phyloP scores from a whole-genome alignment of 768 basidiomycete species.

The Hygrophorus pudorinus region DNA sequence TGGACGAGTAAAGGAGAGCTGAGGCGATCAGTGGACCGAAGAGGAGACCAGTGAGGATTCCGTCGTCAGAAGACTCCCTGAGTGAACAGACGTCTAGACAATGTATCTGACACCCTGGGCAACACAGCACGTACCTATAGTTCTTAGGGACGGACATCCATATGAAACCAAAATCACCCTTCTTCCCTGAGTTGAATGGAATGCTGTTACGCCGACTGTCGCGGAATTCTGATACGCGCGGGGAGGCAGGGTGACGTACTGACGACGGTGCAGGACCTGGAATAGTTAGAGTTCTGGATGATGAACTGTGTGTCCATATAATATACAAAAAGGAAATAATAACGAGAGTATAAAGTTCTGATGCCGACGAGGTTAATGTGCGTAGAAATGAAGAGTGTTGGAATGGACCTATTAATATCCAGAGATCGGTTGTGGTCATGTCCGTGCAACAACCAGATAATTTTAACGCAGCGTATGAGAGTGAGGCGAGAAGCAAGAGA shows the following conservation, averaged over 20 bases:
- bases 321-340: constrained; percentile 49
- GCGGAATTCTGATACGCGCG: constrained; percentile 35
- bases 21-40: constrained; percentile 74
- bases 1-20: constrained; percentile 50
- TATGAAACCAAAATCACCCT: constrained; percentile 56
- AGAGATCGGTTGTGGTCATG: constrained; percentile 22
- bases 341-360: constrained; percentile 53
- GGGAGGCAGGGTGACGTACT: constrained; percentile 21
- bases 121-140: constrained; percentile 44
- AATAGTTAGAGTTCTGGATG: constrained; percentile 20
- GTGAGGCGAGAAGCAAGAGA: constrained; percentile 51
- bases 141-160: constrained; percentile 92
- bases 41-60: constrained; percentile 74
- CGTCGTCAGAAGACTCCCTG: constrained; percentile 80
- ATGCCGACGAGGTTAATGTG: constrained; percentile 5
- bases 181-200: constrained; percentile 20
- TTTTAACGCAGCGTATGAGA: constrained; percentile 44
- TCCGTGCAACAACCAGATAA: constrained; percentile 26
- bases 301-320: constrained; percentile 47
- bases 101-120: neutral
- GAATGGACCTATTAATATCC: constrained; percentile 42
- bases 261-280: neutral
- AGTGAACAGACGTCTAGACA: constrained; percentile 3
- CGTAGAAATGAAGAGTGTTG: neutral
- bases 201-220: constrained; percentile 26